Conservation (phyloP, 2,329 filamentous ascomycete species). For the Aspergillus jensenii region DNA sequence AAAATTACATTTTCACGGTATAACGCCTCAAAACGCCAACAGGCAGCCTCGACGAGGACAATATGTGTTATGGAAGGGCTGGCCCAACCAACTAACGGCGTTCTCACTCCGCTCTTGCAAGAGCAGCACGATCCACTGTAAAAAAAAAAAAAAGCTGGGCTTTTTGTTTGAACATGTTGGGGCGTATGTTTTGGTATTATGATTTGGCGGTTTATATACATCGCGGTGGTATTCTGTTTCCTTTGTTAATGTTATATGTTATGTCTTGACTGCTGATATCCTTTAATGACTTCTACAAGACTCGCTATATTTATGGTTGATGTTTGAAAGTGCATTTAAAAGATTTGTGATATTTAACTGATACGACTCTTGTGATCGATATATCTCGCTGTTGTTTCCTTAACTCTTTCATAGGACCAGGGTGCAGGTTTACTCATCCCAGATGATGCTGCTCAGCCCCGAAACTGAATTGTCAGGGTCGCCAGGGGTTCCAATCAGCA, state of each 20-base stretch:
- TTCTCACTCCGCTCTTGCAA: neutral
- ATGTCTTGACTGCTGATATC: slow-evolving; percentile 3
- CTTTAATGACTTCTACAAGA: neutral
- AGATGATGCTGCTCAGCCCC: slow-evolving; percentile 38
- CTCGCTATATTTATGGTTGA: slow-evolving; percentile 8
- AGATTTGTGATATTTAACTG: neutral
- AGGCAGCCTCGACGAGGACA: neutral
- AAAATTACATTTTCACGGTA: slow-evolving; percentile 25
- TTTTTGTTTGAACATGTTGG: slow-evolving; percentile 16
- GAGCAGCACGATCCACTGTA: neutral
- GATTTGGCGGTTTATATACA: slow-evolving; percentile 22
- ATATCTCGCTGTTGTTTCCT: neutral
- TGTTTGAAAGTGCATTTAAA: slow-evolving; percentile 1
- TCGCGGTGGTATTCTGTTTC: slow-evolving; percentile 19
- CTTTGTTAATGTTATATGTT: slow-evolving; percentile 2
- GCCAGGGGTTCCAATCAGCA: slow-evolving; percentile 32
- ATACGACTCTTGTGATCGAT: neutral
- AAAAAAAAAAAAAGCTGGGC: slow-evolving; percentile 28
- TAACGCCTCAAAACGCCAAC: slow-evolving; percentile 15
- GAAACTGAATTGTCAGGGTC: slow-evolving; percentile 22
- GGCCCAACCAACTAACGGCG: slow-evolving; percentile 16
- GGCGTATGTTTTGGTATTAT: slow-evolving; percentile 11
- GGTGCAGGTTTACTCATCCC: slow-evolving; percentile 27
- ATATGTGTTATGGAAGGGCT: slow-evolving; percentile 16
- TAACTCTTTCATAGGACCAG: neutral